These are phyloP conservation scores for Colletotrichum phormii DNA, from an alignment of 2,329 filamentous ascomycete genomes.

Conservation along the genomic window DNA sequence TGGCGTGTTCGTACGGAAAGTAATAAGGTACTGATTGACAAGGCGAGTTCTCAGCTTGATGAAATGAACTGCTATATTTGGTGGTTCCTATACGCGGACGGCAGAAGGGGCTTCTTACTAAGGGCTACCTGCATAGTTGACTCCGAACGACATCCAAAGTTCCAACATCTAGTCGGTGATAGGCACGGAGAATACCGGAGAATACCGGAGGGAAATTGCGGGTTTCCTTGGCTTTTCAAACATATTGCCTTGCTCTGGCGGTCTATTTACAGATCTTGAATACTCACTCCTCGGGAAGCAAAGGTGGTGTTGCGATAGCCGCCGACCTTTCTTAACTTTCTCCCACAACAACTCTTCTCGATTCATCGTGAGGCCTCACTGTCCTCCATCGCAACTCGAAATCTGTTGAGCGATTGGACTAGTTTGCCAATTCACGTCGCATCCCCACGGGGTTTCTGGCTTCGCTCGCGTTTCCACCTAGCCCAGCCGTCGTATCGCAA, in stretches of 20 bases:
- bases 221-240: not conserved
- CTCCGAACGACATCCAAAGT: not conserved
- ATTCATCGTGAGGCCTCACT: not conserved
- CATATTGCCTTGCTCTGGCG: not conserved
- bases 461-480: conserved; percentile 2
- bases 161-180: not conserved
- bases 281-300: not conserved
- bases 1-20: not conserved
- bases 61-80: not conserved
- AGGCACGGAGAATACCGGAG: not conserved
- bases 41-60: not conserved
- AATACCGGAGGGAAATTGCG: not conserved
- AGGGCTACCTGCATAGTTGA: not conserved
- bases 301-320: not conserved
- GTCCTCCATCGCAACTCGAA: not conserved
- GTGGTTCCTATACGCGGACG: not conserved
- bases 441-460: not conserved
- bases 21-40: not conserved
- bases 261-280: conserved; percentile 1
- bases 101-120: not conserved
- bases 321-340: not conserved
- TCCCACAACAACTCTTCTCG: not conserved
- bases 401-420: not conserved
- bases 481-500: conserved; percentile 12
- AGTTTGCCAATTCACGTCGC: not conserved